A percentile compares a stretch with the other conserved stretches of the same genome.
These are phyloP conservation scores for Arctium lappa DNA, from an alignment of 129 eudicot genomes.

Conservation along the genomic window DNA sequence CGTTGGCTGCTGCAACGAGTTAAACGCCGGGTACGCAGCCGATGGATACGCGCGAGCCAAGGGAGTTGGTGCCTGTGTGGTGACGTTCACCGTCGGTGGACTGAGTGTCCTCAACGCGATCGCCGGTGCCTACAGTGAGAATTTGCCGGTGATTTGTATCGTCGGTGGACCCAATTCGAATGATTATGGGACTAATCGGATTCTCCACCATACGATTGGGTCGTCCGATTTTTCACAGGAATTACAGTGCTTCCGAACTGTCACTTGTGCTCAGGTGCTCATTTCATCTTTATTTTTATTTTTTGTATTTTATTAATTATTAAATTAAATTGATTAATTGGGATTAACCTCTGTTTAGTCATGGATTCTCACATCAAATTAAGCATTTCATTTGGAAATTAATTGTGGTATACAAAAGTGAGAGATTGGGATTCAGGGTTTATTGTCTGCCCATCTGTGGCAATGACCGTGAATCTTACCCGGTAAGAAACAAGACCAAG, in stretches of 20 bases:
- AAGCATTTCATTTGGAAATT: background rate
- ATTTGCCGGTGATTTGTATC: constrained; percentile 80
- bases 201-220: constrained; percentile 83
- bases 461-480: too few species aligned
- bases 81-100: constrained; percentile 92
- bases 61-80: constrained; percentile 90
- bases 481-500: too few species aligned
- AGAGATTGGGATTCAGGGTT: too few species aligned
- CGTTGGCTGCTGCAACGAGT: constrained; percentile 87
- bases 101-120: constrained; percentile 82
- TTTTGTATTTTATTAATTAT: background rate
- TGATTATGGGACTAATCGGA: constrained; percentile 76
- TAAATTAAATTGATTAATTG: background rate
- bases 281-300: background rate
- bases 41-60: constrained; percentile 87
- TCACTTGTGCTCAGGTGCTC: constrained; percentile 76
- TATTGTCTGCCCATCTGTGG: too few species aligned
- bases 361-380: background rate
- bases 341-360: background rate
- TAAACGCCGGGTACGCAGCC: constrained; percentile 92
- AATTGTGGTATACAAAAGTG: background rate
- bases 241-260: constrained; percentile 61
- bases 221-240: constrained; percentile 79
- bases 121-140: constrained; percentile 92
- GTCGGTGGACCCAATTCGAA: constrained; percentile 92